A percentile compares a stretch with the other conserved stretches of the same genome.
phyloP scores from a whole-genome alignment of 2,329 filamentous ascomycete genomes.

The Penicillium psychrosexuale region DNA sequence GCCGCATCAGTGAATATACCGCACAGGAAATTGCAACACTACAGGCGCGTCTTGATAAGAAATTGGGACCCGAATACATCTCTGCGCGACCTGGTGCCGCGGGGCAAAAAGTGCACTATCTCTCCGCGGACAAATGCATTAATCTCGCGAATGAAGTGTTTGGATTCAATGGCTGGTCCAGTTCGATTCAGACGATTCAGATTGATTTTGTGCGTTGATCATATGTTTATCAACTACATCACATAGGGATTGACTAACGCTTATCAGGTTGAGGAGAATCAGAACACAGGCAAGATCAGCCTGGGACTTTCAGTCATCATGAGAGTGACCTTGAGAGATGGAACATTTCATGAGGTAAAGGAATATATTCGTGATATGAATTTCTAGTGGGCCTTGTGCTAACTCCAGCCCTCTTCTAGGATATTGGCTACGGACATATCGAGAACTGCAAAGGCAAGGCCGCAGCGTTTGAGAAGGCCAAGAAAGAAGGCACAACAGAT shows the following conservation, averaged over 20 bases:
- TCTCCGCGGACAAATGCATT: conserved; percentile 96
- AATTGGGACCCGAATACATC: conserved; percentile 93
- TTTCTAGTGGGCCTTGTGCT: background rate
- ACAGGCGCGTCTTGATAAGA: conserved; percentile 81
- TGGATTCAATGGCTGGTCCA: conserved; percentile 97
- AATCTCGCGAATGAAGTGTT: conserved; percentile 92
- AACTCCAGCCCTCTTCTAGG: conserved; percentile 43
- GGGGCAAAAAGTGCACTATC: conserved; percentile 84
- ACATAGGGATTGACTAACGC: background rate
- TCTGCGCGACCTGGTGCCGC: conserved; percentile 79
- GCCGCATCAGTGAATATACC: conserved; percentile 74
- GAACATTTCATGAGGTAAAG: conserved; percentile 80
- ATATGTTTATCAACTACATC: background rate
- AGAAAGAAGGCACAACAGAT: conserved; percentile 96
- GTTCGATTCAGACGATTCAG: conserved; percentile 88
- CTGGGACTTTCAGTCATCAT: conserved; percentile 88
- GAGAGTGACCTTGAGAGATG: conserved; percentile 83
- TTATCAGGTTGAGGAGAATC: conserved; percentile 70
- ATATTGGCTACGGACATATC: conserved; percentile 93
- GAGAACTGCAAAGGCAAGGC: conserved; percentile 96
- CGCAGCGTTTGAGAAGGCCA: conserved; percentile 94
- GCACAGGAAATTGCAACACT: conserved; percentile 87
- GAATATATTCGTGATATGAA: background rate
- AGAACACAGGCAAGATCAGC: conserved; percentile 72
- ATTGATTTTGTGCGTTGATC: conserved; percentile 71